These are phyloP conservation scores for Penicillium psychrofluorescens DNA, from an alignment of 495 filamentous ascomycete genomes.

Conservation along the genomic window DNA sequence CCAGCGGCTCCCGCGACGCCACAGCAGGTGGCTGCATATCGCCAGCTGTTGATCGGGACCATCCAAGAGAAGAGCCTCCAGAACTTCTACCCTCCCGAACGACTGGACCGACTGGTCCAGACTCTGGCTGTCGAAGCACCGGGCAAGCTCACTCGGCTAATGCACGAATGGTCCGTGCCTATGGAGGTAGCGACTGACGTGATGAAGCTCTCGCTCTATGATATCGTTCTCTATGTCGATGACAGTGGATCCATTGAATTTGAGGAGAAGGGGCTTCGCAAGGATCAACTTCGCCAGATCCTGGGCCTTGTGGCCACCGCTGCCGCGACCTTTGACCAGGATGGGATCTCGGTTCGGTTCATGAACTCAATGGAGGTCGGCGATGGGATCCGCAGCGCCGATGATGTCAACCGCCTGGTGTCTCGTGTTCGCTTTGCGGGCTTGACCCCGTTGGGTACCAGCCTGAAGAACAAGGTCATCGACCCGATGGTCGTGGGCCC, in stretches of 20 bases:
- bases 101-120: slow-evolving; percentile 30
- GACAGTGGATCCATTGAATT: slow-evolving; percentile 69
- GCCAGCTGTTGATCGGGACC: slow-evolving; percentile 41
- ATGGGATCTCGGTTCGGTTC: slow-evolving; percentile 64
- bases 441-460: slow-evolving; percentile 60
- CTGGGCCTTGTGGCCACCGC: slow-evolving; percentile 54
- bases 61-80: slow-evolving; percentile 54
- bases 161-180: slow-evolving; percentile 48
- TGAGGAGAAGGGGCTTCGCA: slow-evolving; percentile 57
- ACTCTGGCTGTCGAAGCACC: slow-evolving; percentile 36
- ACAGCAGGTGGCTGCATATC: slow-evolving; percentile 44
- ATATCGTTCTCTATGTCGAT: slow-evolving; percentile 63
- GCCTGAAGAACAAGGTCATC: slow-evolving; percentile 53
- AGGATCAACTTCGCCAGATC: slow-evolving; percentile 58
- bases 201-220: slow-evolving; percentile 59
- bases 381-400: slow-evolving; percentile 49
- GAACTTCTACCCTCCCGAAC: slow-evolving; percentile 45
- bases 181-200: slow-evolving; percentile 61
- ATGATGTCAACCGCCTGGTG: slow-evolving; percentile 53
- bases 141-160: slow-evolving; percentile 41
- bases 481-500: slow-evolving; percentile 50
- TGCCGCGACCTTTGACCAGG: slow-evolving; percentile 61
- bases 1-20: slow-evolving; percentile 31
- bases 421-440: slow-evolving; percentile 55
- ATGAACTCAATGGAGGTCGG: slow-evolving; percentile 52